Base-by-base conservation (phyloP, 2,329 filamentous ascomycete species). In the Diaporthe longicolla region DNA sequence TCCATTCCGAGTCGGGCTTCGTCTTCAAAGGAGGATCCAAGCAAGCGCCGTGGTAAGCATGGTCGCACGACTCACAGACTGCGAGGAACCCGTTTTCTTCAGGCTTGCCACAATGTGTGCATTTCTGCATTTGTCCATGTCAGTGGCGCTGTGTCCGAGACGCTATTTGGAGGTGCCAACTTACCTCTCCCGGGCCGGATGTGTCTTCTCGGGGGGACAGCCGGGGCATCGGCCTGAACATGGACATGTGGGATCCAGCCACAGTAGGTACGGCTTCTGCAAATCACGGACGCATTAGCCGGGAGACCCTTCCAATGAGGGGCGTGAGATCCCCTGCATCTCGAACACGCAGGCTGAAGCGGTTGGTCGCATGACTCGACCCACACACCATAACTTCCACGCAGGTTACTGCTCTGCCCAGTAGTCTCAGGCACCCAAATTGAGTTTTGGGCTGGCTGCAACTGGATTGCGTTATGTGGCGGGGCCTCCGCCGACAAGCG, bases 221-320 rank as follows among this genome's bases (percentile, higher is more conserved):
- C 76, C 91, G 89, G 24, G 93, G 94, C 21, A 92, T 92, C 73
- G 96, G 94, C 70, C 96, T 94, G 80, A 97, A 95, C 79, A 96
- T 91, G 75, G 94, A 97, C 95, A 98, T 98, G 84, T 98, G 95
- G 70, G 96, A 98, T 71, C 97, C 97, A 77, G 95, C 95, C 78
- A 99, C 95, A 45, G 94, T 98, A 57, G 96, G 95, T 48, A 92
- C 89, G 57, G 87, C 86, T 83, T 91, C 89, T 87, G 81, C 77
- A 83, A 76, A 79, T 79, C 77, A 79, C 35, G 26, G 26, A 69
- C 78, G 77, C 76, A 81, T 84, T 83, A 85, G 84, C 81, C 74
- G 73, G 71, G 63, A 35, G 35, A 63, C 73, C 75, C 74, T 50
- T 72, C 79, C 77, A 81, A 81, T 79, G 58, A 78, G 73, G 66